A percentile compares a stretch with the other conserved stretches of the same genome.
Conservation (phyloP, 2,329 filamentous ascomycete genomes). For the Paramyrothecium roridum region DNA sequence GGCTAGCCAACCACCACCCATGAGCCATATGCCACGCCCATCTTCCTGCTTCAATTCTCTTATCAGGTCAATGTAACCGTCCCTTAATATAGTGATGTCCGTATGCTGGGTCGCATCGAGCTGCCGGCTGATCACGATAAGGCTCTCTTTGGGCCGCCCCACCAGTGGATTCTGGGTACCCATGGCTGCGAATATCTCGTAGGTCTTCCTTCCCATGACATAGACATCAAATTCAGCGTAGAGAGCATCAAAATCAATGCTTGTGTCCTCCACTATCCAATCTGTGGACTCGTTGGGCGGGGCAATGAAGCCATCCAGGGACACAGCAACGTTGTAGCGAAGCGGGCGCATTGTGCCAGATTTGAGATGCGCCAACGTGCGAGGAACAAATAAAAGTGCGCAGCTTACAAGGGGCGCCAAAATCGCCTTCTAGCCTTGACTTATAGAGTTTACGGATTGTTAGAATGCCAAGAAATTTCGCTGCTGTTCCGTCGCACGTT, state of each 20-base stretch:
- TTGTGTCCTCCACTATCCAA: conserved; percentile 27
- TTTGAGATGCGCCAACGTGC: background rate
- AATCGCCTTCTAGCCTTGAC: no score
- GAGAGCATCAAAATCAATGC: conserved; percentile 27
- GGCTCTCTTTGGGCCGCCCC: conserved; percentile 9
- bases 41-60: conserved; percentile 12
- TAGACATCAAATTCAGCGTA: conserved; percentile 26
- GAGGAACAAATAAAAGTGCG: background rate
- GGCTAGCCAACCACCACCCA: conserved; percentile 29
- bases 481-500: background rate
- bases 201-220: conserved; percentile 33
- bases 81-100: conserved; percentile 17
- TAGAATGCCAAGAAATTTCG: no score
- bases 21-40: conserved; percentile 29
- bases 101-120: conserved; percentile 15
- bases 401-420: background rate
- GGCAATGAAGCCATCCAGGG: conserved; percentile 32
- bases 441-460: background rate
- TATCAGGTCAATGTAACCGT: conserved; percentile 14
- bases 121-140: conserved; percentile 24
- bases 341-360: background rate
- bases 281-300: conserved; percentile 20
- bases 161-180: conserved; percentile 16
- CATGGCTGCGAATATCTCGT: conserved; percentile 20
- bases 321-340: conserved; percentile 29